phyloP scores from a whole-genome alignment of 1,139 yeast genomes.

The Taphrina betulina region DNA sequence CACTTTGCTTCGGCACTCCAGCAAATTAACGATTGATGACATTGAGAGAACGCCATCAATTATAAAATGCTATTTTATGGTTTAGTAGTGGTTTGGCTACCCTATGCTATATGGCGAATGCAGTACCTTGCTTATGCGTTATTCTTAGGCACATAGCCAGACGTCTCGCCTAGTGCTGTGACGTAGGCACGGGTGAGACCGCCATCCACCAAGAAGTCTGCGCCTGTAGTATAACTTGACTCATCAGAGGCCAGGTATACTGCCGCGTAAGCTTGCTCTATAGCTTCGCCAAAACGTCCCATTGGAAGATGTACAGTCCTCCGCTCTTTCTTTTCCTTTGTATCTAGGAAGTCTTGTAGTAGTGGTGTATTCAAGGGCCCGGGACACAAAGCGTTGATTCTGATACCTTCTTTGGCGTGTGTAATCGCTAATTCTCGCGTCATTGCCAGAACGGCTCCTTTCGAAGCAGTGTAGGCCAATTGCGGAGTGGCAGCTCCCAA shows the following conservation, averaged over 20 bases:
- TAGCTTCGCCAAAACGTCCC: constrained; percentile 53
- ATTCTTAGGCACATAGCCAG: constrained; percentile 22
- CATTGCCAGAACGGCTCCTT: constrained; percentile 48
- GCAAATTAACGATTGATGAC: too few relatives aligned
- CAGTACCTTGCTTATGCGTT: too few relatives aligned
- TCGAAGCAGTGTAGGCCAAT: constrained; percentile 48
- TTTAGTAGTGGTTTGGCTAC: too few relatives aligned
- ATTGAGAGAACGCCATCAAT: too few relatives aligned
- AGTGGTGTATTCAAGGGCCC: constrained; percentile 57
- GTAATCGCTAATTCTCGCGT: constrained; percentile 67
- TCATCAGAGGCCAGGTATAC: constrained; percentile 79
- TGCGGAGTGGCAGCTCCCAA: constrained; percentile 50
- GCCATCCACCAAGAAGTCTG: constrained; percentile 81
- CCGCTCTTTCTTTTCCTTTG: constrained; percentile 44
- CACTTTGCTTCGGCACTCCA: too few relatives aligned
- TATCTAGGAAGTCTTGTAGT: constrained; percentile 55
- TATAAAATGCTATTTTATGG: too few relatives aligned
- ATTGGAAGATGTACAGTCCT: constrained; percentile 54
- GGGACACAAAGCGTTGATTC: constrained; percentile 71
- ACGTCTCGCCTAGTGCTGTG: constrained; percentile 14
- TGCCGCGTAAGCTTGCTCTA: constrained; percentile 80
- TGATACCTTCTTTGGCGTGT: constrained; percentile 66
- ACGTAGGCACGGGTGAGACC: constrained; percentile 48
- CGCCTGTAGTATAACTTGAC: constrained; percentile 77
- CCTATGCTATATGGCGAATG: too few relatives aligned